Base-by-base conservation (phyloP, 495 filamentous ascomycete genomes). In the Aspergillus affinis region DNA sequence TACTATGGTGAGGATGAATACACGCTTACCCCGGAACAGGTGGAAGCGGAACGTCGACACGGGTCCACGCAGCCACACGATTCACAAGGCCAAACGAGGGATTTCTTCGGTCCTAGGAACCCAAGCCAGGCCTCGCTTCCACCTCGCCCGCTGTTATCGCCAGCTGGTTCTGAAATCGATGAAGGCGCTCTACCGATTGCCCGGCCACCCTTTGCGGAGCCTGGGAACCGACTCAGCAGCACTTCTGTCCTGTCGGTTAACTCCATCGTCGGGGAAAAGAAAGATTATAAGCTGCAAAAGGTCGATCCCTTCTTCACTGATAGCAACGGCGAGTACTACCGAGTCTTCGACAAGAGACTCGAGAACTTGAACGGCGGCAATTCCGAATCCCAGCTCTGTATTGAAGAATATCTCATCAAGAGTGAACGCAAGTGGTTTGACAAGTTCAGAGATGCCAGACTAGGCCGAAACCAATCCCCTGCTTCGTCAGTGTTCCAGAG, bases 241-340 rank as follows among this genome's bases (percentile, higher is more conserved):
- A 59, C 75, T 30, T 81, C 84, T 65, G 69, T 82, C 57, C 70
- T 81, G 27, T 79, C 77, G 3, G 78, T 82, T 48, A 77, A 81
- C 30, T 82, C 81, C 0, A 80, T 89, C 7, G 78, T 86, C 17
- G 84, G 84, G 15, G 85, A 85, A 52, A 79, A 83, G 61, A 84
- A 83, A 26, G 84, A 89, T 60, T 84, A 83, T 59, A 82, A 83
- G 60, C 78, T 89, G 12, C 87, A 89, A 63, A 84, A 88, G 52
- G 85, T 89, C 5, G 84, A 88, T 55, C 87, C 86, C 5, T 87
- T 84, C 75, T 90, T 90, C 74, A 89, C 85, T 4, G 87, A 90
- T 63, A 80, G 82, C 26, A 84, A 77, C 46, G 87, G 87, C 19
- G 78, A 84, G 57, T 89, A 84, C 72, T 85, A 84, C 51, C 72